Evolutionary conservation across 306 rosid species (phyloP), one percentile per base, ranked within the genome.

Genomic region (Fragaria ananassa): DNA sequence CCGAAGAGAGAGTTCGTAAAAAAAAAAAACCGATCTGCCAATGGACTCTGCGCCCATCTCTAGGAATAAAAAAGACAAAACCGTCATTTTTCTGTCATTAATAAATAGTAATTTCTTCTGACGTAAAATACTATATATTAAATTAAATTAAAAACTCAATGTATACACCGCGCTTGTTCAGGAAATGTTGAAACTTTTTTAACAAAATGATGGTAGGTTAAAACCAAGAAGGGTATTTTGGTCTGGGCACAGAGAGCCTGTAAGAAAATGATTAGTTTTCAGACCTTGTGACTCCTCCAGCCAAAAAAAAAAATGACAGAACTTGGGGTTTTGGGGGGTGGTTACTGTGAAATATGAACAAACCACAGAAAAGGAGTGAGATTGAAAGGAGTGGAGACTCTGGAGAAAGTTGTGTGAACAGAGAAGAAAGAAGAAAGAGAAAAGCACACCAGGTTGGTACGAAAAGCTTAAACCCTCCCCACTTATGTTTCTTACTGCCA

Each of bases 341-440:
- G 75, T 49, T 47, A n/a, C 62, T 72, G 81, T 62, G 42, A 69
- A 76, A 85, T 76, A 81, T 53, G 86, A 82, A 85, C 80, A 18
- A 72, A 78, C 25, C 79, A 80, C 78, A 62, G 70, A 75, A 80
- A 76, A 79, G 54, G 73, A 78, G 79, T 45, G 60, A 18, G 69
- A 45, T 17, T 64, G 45, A 5, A 50, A 72, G 66, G 6, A 17
- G 45, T 19, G 85, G 50, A 10, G 11, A 2, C 41, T 37, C 41
- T 47, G 51, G 70, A 69, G 79, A 83, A 81, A 85, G 90, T 70
- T 3, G 93, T 83, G 88, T 82, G 91, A 82, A 85, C 23, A 74
- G 70, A 79, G 69, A 78, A 87, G 84, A 83, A 74, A 76, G 78
- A 67, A 82, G 82, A 73, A 86, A 85, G 78, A 53, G 37, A 69